These are phyloP conservation scores for Colletotrichum falcatum DNA, from an alignment of 2,329 filamentous ascomycete species.

Conservation along the genomic window DNA sequence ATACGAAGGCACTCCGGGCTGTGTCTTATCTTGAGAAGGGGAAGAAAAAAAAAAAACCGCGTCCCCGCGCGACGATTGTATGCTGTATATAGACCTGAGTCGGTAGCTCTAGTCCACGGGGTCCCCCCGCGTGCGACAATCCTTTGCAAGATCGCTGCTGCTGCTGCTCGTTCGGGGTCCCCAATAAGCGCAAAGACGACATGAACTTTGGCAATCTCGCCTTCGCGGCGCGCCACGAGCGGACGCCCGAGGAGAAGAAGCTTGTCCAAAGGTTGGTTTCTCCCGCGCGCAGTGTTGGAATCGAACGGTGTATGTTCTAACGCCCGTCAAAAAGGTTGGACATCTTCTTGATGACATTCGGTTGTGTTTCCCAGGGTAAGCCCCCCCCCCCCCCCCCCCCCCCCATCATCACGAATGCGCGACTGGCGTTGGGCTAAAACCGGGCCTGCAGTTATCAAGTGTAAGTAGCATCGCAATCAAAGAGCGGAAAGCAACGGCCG, in stretches of 20 bases:
- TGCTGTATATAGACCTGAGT: conserved; percentile 5
- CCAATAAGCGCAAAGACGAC: not conserved
- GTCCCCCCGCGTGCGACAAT: not conserved
- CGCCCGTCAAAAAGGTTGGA: conserved; percentile 23
- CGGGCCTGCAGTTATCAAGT: conserved; percentile 41
- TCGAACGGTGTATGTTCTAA: not conserved
- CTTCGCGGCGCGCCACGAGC: conserved; percentile 37
- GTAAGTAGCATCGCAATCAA: conserved; percentile 1
- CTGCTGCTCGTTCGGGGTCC: not conserved
- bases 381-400: too few species aligned
- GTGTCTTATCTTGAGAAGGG: too few species aligned
- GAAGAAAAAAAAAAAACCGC: too few species aligned
- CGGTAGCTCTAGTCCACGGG: not conserved
- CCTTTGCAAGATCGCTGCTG: not conserved
- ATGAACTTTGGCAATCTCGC: conserved; percentile 35
- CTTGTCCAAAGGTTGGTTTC: conserved; percentile 21
- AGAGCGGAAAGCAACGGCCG: not conserved
- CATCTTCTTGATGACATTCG: conserved; percentile 42
- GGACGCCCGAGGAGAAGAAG: conserved; percentile 32
- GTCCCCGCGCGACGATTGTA: not conserved
- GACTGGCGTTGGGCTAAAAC: conserved; percentile 14
- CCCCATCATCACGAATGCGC: not conserved
- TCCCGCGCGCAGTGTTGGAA: not conserved
- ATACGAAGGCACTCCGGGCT: not conserved
- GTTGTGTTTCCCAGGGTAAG: conserved; percentile 42